Base-by-base conservation (phyloP, 2,329 filamentous ascomycete genomes). In the Trichoderma brevicompactum region DNA sequence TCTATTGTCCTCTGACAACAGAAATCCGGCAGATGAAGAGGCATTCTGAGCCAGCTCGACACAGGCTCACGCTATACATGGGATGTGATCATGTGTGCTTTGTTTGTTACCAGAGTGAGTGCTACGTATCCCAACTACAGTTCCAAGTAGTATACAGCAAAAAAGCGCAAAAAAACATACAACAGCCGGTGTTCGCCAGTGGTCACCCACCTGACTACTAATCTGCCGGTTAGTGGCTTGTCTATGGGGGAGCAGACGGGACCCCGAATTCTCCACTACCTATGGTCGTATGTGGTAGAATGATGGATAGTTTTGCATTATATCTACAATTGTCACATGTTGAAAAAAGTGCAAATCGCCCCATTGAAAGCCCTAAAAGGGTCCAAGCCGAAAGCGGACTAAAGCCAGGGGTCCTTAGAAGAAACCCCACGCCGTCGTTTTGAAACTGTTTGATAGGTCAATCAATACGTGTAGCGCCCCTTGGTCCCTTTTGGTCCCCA, bases 321-420 rank as follows among this genome's bases (percentile, higher is more conserved):
- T 44, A 38, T 4, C 5, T 28, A 28, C 23, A 28, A 32, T 34
- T 50, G 23, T 50, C 3, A 23, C n/a, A 19, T 19, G 7, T 50
- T 13, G 17, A 12, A 23, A 48, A 19, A 49, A 15, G 46, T 7
- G 23, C 23, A 13, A 17, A 15, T 44, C 34, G 6, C 36, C 19
- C 36, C 44, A 50, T 50, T 60, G 28, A 36, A 50, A 32, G 56
- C 56, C 56, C 56, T 40, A 41, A 28, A 28, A 40, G 56, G 44
- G 56, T 49, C 56, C 56, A 60, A 43, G 36, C 56, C 44, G 13
- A 40, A 32, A 50, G 19, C 15, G 44, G 56, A 50, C 56, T 60
- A 60, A 60, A 50, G n/a, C 56, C 56, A 60, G 56, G 56, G 56
- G 56, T 60, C 56, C 56, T 40, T n/a, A 34, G 28, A 28, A 32